phyloP scores from a whole-genome alignment of 2,329 filamentous ascomycete species.

The Penicillium sp. region DNA sequence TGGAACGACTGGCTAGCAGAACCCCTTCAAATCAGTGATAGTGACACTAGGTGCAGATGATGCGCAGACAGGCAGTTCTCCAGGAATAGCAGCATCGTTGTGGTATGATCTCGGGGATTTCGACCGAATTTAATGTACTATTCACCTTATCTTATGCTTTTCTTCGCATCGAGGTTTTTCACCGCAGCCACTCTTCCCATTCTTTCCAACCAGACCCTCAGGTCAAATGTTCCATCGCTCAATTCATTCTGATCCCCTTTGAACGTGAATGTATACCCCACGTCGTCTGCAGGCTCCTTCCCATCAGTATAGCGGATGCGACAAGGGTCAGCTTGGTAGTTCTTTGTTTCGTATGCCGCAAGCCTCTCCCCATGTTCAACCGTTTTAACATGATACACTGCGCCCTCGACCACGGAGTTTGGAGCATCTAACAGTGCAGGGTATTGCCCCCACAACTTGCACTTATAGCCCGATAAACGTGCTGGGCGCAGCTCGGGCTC shows the following conservation, averaged over 20 bases:
- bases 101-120: background rate
- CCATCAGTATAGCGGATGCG: slow-evolving; percentile 13
- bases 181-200: slow-evolving; percentile 11
- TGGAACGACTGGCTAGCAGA: background rate
- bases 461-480: slow-evolving; percentile 8
- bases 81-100: background rate
- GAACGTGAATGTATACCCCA: slow-evolving; percentile 19
- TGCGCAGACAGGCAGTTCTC: background rate
- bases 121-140: too few relatives aligned
- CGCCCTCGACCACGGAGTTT: slow-evolving; percentile 19
- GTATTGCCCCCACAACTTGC: slow-evolving; percentile 31
- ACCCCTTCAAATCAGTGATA: background rate
- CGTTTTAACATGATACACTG: slow-evolving; percentile 24
- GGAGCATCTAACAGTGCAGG: slow-evolving; percentile 24
- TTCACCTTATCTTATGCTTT: background rate
- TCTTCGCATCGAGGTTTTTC: slow-evolving; percentile 3
- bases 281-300: background rate
- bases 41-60: background rate
- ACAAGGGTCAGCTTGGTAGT: slow-evolving; percentile 7
- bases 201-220: slow-evolving; percentile 18
- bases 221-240: slow-evolving; percentile 20
- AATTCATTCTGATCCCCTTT: slow-evolving; percentile 19
- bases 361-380: slow-evolving; percentile 20
- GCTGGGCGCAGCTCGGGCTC: background rate
- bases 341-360: slow-evolving; percentile 24